Conservation (phyloP, 495 filamentous ascomycete species). For the Penicillium cataractarum region DNA sequence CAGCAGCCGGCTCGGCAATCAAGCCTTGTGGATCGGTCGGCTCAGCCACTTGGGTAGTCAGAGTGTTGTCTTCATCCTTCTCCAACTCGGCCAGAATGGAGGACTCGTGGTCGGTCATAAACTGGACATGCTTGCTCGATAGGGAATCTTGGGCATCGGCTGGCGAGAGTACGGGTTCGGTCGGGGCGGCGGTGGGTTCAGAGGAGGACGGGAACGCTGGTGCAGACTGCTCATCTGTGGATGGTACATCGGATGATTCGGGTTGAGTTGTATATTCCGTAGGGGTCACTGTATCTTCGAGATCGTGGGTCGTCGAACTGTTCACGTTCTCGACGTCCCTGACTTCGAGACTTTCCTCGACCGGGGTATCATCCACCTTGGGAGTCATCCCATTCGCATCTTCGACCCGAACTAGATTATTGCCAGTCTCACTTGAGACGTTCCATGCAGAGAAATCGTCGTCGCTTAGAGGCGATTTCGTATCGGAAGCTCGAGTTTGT, state of each 20-base stretch:
- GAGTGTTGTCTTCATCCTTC: neutral
- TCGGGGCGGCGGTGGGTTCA: neutral
- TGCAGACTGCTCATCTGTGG: neutral
- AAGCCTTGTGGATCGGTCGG: neutral
- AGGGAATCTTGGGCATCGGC: neutral
- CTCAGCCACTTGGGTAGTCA: neutral
- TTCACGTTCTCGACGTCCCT: neutral
- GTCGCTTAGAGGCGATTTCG: slow-evolving; percentile 24
- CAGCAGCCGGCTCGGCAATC: neutral
- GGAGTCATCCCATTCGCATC: slow-evolving; percentile 14
- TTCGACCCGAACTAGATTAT: neutral
- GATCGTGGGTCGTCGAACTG: neutral
- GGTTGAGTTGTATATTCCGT: neutral
- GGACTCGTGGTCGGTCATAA: neutral
- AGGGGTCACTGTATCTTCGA: neutral
- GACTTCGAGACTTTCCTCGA: neutral
- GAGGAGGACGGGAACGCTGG: neutral
- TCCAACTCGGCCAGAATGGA: neutral
- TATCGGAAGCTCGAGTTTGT: slow-evolving; percentile 10
- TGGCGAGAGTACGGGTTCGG: neutral
- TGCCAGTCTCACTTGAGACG: slow-evolving; percentile 15
- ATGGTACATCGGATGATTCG: neutral
- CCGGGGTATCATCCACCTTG: neutral
- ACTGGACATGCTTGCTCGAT: neutral
- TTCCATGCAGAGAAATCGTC: slow-evolving; percentile 29